Conservation (phyloP, 208 protist species). For the Novymonas esmeraldas region DNA sequence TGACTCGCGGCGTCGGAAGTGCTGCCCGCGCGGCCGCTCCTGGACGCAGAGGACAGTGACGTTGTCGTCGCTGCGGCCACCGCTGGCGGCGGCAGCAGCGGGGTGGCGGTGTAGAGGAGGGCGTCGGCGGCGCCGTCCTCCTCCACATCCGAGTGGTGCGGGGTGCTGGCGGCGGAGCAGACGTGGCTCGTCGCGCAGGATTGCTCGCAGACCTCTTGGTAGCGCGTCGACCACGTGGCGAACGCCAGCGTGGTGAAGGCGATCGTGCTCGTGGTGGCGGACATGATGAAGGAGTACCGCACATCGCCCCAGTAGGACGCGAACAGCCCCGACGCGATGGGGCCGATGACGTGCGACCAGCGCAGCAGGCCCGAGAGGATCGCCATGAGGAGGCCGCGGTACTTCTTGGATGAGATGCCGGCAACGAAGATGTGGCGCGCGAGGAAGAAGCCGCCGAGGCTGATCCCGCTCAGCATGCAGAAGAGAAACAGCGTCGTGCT, state of each 20-base stretch:
- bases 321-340: slow-evolving; percentile 52
- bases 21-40: neutral
- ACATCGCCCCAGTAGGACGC: slow-evolving; percentile 41
- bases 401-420: slow-evolving; percentile 58
- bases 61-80: neutral
- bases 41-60: neutral
- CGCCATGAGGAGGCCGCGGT: slow-evolving; percentile 79
- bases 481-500: slow-evolving; percentile 38
- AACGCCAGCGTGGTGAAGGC: slow-evolving; percentile 43
- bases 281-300: slow-evolving; percentile 64
- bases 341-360: slow-evolving; percentile 79
- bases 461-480: slow-evolving; percentile 67
- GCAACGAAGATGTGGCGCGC: slow-evolving; percentile 83
- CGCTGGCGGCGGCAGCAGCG: slow-evolving; percentile 5
- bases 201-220: slow-evolving; percentile 23
- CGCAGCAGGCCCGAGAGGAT: slow-evolving; percentile 78
- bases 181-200: slow-evolving; percentile 20
- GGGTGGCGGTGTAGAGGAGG: slow-evolving; percentile 6
- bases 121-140: neutral
- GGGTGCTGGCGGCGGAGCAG: slow-evolving; percentile 5
- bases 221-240: slow-evolving; percentile 17
- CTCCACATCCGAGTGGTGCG: slow-evolving; percentile 13
- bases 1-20: neutral
- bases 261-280: slow-evolving; percentile 30
- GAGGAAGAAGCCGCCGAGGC: slow-evolving; percentile 79